phyloP scores from a whole-genome alignment of 768 basidiomycete genomes.

The Macrolepiota albuminosa region DNA sequence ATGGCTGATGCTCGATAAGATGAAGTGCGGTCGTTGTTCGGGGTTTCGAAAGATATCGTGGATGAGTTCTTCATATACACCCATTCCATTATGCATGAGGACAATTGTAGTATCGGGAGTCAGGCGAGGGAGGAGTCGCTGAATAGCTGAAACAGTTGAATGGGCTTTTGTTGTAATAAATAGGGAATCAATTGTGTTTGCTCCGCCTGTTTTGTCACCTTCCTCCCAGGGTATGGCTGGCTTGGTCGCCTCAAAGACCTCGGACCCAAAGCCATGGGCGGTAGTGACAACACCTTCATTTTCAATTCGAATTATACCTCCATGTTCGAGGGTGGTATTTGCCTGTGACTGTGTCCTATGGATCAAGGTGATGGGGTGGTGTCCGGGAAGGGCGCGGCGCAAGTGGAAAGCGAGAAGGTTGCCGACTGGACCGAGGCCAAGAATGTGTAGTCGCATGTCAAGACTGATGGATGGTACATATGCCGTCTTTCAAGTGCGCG shows the following conservation, averaged over 20 bases:
- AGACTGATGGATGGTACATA: background rate
- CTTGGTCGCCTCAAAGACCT: conserved; percentile 32
- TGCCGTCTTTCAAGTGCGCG: conserved; percentile 3
- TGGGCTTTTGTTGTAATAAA: conserved; percentile 81
- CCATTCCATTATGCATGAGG: conserved; percentile 94
- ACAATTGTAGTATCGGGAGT: conserved; percentile 73
- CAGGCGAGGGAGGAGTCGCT: conserved; percentile 57
- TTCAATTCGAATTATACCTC: conserved; percentile 44
- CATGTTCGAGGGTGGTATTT: conserved; percentile 24
- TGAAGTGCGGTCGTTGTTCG: conserved; percentile 73
- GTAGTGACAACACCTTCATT: conserved; percentile 37
- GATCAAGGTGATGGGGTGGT: conserved; percentile 63
- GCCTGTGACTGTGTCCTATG: conserved; percentile 47
- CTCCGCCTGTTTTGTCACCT: conserved; percentile 6
- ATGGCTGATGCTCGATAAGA: conserved; percentile 80
- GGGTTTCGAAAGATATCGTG: conserved; percentile 67
- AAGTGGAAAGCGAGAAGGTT: conserved; percentile 79
- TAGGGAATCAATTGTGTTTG: conserved; percentile 61
- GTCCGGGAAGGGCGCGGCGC: conserved; percentile 47
- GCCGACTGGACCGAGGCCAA: conserved; percentile 83
- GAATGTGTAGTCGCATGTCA: conserved; percentile 66
- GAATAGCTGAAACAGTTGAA: conserved; percentile 53
- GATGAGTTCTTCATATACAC: conserved; percentile 77
- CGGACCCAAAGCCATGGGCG: conserved; percentile 44
- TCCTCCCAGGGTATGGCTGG: conserved; percentile 3